A percentile compares a stretch with the other conserved stretches of the same genome.
Evolutionary conservation across 129 eudicot species (phyloP).

Genomic region (Artemisia argyi): DNA sequence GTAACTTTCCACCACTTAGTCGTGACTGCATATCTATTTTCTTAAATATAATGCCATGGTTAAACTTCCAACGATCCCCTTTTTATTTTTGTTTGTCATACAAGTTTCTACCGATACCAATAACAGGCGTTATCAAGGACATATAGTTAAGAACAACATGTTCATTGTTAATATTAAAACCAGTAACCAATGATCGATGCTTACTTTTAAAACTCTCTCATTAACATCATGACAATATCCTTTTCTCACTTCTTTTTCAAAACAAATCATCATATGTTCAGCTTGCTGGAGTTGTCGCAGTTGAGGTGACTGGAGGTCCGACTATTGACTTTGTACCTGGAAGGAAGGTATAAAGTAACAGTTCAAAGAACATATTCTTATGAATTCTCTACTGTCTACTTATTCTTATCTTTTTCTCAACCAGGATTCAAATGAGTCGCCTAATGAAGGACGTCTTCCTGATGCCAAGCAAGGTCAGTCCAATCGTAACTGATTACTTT

Average conservation of each 20-base stretch:
- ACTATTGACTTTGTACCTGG: slow-evolving; percentile 78
- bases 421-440: slow-evolving; percentile 66
- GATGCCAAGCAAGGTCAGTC: slow-evolving; percentile 81
- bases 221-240: neutral
- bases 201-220: neutral
- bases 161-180: no score
- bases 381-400: neutral
- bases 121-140: no score
- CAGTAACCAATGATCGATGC: neutral
- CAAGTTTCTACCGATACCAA: neutral
- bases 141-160: no score
- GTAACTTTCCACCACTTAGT: neutral
- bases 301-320: slow-evolving; percentile 98
- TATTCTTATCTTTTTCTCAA: slow-evolving; percentile 12
- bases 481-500: slow-evolving; percentile 3
- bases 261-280: slow-evolving; percentile 32
- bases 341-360: slow-evolving; percentile 59
- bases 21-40: neutral
- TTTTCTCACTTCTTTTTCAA: neutral
- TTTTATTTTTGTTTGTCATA: neutral
- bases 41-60: neutral
- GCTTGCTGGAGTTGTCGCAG: slow-evolving; percentile 99
- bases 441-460: slow-evolving; percentile 96
- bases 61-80: neutral
- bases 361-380: neutral